Base-by-base conservation (phyloP, 1,284 basidiomycete species). In the Microbotryum intermedium region DNA sequence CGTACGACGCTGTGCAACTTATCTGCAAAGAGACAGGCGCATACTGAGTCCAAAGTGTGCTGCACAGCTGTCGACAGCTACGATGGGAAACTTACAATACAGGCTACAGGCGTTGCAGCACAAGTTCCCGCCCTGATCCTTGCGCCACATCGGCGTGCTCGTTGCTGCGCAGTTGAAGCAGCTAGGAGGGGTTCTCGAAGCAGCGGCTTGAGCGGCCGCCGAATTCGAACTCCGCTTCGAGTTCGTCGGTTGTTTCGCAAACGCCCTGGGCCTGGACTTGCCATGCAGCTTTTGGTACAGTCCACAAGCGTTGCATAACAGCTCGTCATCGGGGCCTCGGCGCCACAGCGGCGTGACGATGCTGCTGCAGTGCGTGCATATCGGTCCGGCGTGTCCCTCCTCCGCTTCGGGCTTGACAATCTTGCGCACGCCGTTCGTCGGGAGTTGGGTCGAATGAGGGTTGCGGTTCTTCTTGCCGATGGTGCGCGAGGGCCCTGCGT, bases 231-330 rank as follows among this genome's bases (percentile, higher is more conserved):
- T 26, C 3, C 61, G 50, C 28, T 60, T 61, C 39, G 66, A 49
- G 20, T 55, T 53, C 28, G n/a, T 59, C 13, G 53, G 39, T 25
- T 53, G 47, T 46, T 63, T 65, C 28, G 57, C 63, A 25, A 68
- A 68, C 34, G 57, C 62, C 43, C 62, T 64, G 4, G 65, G 65
- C 6, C 66, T 58, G 8, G 65, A 44, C 54, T 67, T 67, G 44
- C 50, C 52, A 39, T 69, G 67, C 13, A 69, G 61, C 52, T 69
- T 69, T 30, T 59, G 61, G 61, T 67, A 69, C 9, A 69, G 58
- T 16, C 67, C 67, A 49, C 67, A 68, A 65, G 67, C 67, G 49
- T 69, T 69, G 50, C 67, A 69, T 10, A 69, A 48, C 5, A 69
- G 53, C 46, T 69, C 67, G 45, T 69, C 67, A 39, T 62, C 59